A percentile compares a stretch with the other conserved stretches of the same genome.
Conservation (phyloP, 495 filamentous ascomycete genomes). For the Penicillium silybi region DNA sequence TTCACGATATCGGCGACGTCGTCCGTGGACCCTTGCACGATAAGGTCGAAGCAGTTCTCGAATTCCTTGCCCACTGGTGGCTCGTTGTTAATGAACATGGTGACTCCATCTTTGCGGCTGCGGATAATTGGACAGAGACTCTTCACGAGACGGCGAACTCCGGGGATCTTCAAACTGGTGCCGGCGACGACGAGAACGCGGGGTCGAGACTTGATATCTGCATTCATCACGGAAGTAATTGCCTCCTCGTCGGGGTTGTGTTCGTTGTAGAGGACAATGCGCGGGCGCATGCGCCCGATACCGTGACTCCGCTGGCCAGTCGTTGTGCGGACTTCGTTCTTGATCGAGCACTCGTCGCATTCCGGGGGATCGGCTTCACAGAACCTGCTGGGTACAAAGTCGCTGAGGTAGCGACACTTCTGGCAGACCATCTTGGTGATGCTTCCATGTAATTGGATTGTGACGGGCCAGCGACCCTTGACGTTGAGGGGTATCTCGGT, state of each 20-base stretch:
- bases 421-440: constrained; percentile 94
- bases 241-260: constrained; percentile 94
- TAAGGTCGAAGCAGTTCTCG: constrained; percentile 85
- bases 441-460: constrained; percentile 91
- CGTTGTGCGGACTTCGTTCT: constrained; percentile 71
- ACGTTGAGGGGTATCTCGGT: constrained; percentile 68
- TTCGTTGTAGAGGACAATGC: constrained; percentile 97
- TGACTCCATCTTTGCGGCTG: constrained; percentile 77
- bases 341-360: constrained; percentile 69
- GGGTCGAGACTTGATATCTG: constrained; percentile 78
- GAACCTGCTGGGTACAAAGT: constrained; percentile 77
- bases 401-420: constrained; percentile 75
- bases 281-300: constrained; percentile 81
- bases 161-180: constrained; percentile 91
- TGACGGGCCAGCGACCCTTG: constrained; percentile 89
- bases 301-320: constrained; percentile 91
- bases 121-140: constrained; percentile 83
- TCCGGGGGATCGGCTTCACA: constrained; percentile 78
- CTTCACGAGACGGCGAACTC: constrained; percentile 80
- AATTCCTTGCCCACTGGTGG: constrained; percentile 79
- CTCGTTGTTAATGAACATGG: constrained; percentile 92
- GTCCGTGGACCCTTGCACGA: constrained; percentile 84
- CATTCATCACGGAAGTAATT: constrained; percentile 81
- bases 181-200: constrained; percentile 93
- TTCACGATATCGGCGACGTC: constrained; percentile 72